Evolutionary conservation across 2,329 filamentous ascomycete genomes (phyloP).

Genomic region (Calonectria leucothoes): DNA sequence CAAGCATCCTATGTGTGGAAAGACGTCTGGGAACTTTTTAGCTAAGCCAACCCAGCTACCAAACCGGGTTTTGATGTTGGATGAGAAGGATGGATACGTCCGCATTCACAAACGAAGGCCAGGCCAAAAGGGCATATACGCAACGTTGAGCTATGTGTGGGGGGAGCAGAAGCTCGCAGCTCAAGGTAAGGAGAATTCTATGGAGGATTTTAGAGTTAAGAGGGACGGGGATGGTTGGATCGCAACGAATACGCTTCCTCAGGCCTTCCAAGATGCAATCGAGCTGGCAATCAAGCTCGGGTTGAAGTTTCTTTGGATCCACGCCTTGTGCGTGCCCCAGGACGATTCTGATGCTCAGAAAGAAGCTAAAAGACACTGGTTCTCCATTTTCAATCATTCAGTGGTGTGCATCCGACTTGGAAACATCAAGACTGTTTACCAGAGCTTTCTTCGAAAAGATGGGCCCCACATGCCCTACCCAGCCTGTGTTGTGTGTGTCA

Average conservation of each 20-base stretch:
- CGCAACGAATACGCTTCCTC: not conserved
- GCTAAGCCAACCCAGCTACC: not conserved
- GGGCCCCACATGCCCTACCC: not conserved
- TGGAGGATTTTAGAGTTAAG: not conserved
- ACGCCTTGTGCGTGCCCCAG: not conserved
- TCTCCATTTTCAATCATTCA: not conserved
- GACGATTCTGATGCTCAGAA: not conserved
- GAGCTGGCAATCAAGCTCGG: not conserved
- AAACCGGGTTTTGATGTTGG: not conserved
- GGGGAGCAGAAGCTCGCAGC: not conserved
- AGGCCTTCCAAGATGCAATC: not conserved
- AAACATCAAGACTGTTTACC: not conserved
- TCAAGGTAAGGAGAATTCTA: not conserved
- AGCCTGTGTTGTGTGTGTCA: not conserved
- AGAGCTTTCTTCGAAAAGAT: not conserved
- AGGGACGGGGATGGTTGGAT: not conserved
- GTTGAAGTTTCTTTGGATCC: not conserved
- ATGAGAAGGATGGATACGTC: not conserved
- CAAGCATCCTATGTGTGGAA: not conserved
- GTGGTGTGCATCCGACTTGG: not conserved
- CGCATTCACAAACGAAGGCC: not conserved
- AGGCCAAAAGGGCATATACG: not conserved
- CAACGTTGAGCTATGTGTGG: not conserved
- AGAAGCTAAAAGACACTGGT: not conserved
- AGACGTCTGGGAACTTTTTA: not conserved